These are phyloP conservation scores for Coniochaeta prunicola DNA, from an alignment of 2,329 filamentous ascomycete genomes.

Conservation along the genomic window DNA sequence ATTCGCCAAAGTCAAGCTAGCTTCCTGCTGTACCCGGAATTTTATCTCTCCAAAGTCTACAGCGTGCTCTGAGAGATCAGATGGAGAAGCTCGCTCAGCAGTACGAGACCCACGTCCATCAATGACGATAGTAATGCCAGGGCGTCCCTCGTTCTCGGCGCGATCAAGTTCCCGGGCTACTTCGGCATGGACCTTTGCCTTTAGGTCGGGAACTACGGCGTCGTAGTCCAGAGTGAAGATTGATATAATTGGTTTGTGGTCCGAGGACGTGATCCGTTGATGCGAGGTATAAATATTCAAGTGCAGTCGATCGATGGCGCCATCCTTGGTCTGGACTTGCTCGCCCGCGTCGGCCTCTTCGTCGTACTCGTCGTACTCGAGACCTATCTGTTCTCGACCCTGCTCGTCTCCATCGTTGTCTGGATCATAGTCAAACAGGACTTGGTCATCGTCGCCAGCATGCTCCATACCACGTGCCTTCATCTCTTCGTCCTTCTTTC, in stretches of 20 bases:
- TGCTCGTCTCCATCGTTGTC: conserved; percentile 58
- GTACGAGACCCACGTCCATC: conserved; percentile 43
- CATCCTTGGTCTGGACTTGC: conserved; percentile 49
- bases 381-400: conserved; percentile 26
- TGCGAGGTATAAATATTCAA: conserved; percentile 74
- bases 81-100: background rate
- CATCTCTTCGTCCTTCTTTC: conserved; percentile 77
- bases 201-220: conserved; percentile 76
- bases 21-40: conserved; percentile 58
- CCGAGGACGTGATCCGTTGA: conserved; percentile 83
- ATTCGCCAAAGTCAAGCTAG: conserved; percentile 79
- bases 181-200: conserved; percentile 76
- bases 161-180: conserved; percentile 84
- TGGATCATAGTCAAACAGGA: conserved; percentile 87
- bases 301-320: conserved; percentile 45
- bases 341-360: conserved; percentile 45
- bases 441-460: conserved; percentile 67
- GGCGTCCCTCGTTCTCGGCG: conserved; percentile 83
- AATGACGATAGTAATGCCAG: conserved; percentile 73
- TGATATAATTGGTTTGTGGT: conserved; percentile 87
- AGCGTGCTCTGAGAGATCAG: conserved; percentile 30
- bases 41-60: conserved; percentile 74
- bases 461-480: conserved; percentile 68
- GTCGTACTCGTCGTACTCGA: conserved; percentile 57
- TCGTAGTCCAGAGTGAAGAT: conserved; percentile 82